A percentile compares a stretch with the other conserved stretches of the same genome.
Evolutionary conservation across 2,329 filamentous ascomycete genomes (phyloP).

Genomic region (Hypoxylon sp.): DNA sequence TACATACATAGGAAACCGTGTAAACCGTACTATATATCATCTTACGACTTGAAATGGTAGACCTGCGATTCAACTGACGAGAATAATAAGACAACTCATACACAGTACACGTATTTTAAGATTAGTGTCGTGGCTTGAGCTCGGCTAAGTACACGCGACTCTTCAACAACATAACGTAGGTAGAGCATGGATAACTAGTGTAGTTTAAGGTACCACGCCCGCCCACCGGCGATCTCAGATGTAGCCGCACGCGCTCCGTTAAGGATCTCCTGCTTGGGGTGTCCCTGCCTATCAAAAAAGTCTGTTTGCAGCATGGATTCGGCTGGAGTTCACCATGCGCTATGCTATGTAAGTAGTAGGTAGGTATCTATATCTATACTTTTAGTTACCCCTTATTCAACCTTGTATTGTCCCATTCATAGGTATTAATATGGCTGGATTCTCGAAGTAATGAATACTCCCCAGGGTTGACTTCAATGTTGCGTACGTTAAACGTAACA

Average conservation of each 20-base stretch:
- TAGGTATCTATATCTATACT: not conserved
- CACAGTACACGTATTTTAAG: conserved; percentile 1
- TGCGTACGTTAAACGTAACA: conserved; percentile 43
- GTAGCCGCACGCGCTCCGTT: conserved; percentile 29
- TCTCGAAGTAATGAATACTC: conserved; percentile 36
- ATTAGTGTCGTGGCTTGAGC: not conserved
- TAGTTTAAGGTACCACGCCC: conserved; percentile 21
- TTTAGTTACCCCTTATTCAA: conserved; percentile 6
- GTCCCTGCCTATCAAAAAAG: conserved; percentile 20
- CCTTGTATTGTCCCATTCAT: conserved; percentile 13
- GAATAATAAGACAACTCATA: not conserved
- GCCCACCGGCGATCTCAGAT: conserved; percentile 29
- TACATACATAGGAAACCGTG: not conserved
- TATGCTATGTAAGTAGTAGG: too few relatives aligned
- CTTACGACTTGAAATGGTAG: conserved; percentile 9
- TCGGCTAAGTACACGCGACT: conserved; percentile 11
- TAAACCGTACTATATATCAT: not conserved
- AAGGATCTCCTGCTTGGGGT: conserved; percentile 15
- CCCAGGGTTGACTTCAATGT: conserved; percentile 31
- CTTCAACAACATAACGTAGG: conserved; percentile 1
- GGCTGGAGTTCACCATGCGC: conserved; percentile 10
- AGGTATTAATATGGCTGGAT: conserved; percentile 13
- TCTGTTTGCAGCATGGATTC: not conserved
- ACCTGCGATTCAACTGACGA: not conserved
- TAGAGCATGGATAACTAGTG: conserved; percentile 10